Percentiles rank a stretch among this genome's conserved stretches.
These are phyloP conservation scores for Acer campestre DNA, from an alignment of 345 rosid genomes.

Conservation along the genomic window DNA sequence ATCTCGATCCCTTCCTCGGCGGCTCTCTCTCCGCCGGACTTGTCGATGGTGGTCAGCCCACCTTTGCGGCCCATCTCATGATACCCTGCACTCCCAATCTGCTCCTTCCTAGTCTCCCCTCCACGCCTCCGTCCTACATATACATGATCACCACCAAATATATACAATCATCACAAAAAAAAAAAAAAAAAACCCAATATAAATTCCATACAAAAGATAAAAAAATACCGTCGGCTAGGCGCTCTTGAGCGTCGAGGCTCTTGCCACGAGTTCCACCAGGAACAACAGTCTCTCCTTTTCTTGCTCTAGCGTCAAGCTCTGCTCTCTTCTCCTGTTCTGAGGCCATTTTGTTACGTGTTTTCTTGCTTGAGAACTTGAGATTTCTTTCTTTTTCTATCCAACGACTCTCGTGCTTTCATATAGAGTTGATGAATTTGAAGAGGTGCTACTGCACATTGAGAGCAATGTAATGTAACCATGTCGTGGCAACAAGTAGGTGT, in stretches of 20 bases:
- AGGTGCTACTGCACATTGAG: neutral
- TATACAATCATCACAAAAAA: neutral
- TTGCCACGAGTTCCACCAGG: constrained; percentile 67
- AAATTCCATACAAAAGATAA: too few relatives aligned
- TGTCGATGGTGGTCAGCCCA: constrained; percentile 61
- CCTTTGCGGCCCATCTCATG: constrained; percentile 79
- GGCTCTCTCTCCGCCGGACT: constrained; percentile 62
- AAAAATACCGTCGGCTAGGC: constrained; percentile 48
- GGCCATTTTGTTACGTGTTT: constrained; percentile 28
- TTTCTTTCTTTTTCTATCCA: too few relatives aligned
- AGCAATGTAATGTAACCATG: neutral
- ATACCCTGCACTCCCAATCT: constrained; percentile 69
- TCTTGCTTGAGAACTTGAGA: neutral
- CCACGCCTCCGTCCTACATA: constrained; percentile 46
- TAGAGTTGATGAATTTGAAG: too few relatives aligned
- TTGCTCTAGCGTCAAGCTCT: constrained; percentile 49
- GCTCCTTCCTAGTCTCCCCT: constrained; percentile 66
- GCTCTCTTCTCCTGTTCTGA: constrained; percentile 37
- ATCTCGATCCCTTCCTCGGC: constrained; percentile 55
- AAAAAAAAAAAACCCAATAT: too few relatives aligned
- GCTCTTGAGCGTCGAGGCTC: constrained; percentile 67
- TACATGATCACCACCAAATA: neutral
- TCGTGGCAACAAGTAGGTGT: constrained; percentile 32
- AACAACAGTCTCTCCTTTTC: constrained; percentile 58
- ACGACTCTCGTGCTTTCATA: too few relatives aligned